phyloP scores from a whole-genome alignment of 768 basidiomycete species.

The Boletus eberwhitei region DNA sequence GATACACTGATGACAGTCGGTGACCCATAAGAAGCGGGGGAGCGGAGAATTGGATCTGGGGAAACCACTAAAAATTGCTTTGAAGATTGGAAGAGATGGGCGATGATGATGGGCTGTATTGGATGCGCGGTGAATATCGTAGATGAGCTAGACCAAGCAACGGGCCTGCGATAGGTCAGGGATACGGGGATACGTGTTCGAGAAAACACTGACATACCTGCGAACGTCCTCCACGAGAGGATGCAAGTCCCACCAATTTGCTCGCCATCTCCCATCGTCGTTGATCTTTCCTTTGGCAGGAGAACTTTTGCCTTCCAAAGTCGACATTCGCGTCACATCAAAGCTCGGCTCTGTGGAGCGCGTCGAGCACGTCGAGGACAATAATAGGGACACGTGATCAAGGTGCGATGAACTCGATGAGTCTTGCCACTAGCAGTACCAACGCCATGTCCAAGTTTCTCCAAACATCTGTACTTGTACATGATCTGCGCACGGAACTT shows the following conservation, averaged over 20 bases:
- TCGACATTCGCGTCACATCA: slow-evolving; percentile 17
- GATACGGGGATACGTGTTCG: background rate
- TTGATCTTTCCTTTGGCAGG: slow-evolving; percentile 54
- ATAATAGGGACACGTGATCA: slow-evolving; percentile 1
- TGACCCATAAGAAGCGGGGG: slow-evolving; percentile 52
- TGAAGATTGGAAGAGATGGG: slow-evolving; percentile 66
- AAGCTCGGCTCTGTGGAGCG: background rate
- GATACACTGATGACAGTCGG: slow-evolving; percentile 61
- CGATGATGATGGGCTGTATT: slow-evolving; percentile 55
- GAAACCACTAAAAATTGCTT: slow-evolving; percentile 59
- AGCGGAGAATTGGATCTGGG: slow-evolving; percentile 46
- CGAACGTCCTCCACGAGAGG: slow-evolving; percentile 55
- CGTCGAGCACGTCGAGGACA: background rate
- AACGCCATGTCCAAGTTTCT: slow-evolving; percentile 22
- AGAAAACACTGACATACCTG: slow-evolving; percentile 38
- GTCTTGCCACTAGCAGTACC: background rate
- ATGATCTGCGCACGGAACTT: slow-evolving; percentile 66
- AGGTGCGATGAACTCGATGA: too few species aligned
- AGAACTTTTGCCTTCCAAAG: slow-evolving; percentile 27
- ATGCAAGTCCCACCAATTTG: slow-evolving; percentile 74
- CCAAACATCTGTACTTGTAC: slow-evolving; percentile 50
- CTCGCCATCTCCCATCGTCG: slow-evolving; percentile 52
- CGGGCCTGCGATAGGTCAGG: slow-evolving; percentile 43
- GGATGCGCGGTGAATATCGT: slow-evolving; percentile 69
- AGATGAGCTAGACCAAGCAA: slow-evolving; percentile 69